These are phyloP conservation scores for Wickerhamomyces bovis DNA, from an alignment of 805 yeast genomes.

Conservation along the genomic window DNA sequence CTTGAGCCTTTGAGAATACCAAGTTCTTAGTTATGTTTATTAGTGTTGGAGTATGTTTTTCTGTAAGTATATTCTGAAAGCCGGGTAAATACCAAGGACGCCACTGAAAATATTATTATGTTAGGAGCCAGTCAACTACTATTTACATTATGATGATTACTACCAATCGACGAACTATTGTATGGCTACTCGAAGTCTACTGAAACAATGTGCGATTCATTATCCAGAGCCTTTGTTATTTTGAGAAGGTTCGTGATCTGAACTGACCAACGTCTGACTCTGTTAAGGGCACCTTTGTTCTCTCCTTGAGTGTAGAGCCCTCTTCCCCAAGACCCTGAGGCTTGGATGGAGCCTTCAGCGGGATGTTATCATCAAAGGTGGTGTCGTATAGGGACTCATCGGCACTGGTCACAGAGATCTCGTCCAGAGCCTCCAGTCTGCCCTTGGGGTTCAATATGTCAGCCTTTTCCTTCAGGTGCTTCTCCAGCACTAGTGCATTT, in stretches of 20 bases:
- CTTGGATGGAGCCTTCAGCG: not conserved
- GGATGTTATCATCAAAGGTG: not conserved
- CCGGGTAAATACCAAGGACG: too few species aligned
- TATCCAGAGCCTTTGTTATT: not conserved
- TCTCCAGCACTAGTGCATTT: conserved; percentile 60
- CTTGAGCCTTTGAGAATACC: too few species aligned
- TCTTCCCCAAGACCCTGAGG: not conserved
- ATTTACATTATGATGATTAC: too few species aligned
- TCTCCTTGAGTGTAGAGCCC: not conserved
- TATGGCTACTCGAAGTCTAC: too few species aligned
- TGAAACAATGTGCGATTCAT: too few species aligned
- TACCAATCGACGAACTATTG: too few species aligned
- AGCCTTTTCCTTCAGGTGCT: conserved; percentile 35
- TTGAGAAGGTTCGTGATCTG: not conserved
- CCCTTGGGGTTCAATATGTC: not conserved
- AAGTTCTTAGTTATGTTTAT: not conserved
- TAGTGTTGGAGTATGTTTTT: too few species aligned
- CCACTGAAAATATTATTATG: too few species aligned
- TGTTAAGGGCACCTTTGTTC: not conserved
- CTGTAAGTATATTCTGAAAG: not conserved
- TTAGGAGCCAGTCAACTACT: too few species aligned
- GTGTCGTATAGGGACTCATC: not conserved
- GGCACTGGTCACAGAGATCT: not conserved
- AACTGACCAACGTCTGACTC: not conserved
- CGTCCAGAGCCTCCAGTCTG: not conserved